These are phyloP conservation scores for Apiospora pterosperma DNA, from an alignment of 2,329 filamentous ascomycete species.

Conservation along the genomic window DNA sequence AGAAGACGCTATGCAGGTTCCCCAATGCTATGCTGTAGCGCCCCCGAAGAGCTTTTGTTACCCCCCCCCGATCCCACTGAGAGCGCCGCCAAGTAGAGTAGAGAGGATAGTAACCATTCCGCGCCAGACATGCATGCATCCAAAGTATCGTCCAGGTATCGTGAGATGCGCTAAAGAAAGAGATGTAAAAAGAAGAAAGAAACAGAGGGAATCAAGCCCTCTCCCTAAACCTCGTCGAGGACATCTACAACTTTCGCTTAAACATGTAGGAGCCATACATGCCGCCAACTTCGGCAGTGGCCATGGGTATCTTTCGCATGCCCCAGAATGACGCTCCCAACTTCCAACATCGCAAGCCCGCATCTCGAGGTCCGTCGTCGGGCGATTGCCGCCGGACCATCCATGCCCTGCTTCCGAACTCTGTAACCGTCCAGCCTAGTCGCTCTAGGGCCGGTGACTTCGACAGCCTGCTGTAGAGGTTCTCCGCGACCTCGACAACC, in stretches of 20 bases:
- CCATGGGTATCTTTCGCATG: conserved; percentile 89
- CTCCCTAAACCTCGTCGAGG: neutral
- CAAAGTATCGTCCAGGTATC: neutral
- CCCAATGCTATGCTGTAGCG: neutral
- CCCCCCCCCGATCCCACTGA: neutral
- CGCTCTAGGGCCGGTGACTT: conserved; percentile 59
- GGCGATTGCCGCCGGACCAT: conserved; percentile 54
- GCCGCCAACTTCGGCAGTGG: conserved; percentile 84
- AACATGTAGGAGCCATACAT: conserved; percentile 80
- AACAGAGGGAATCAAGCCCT: neutral
- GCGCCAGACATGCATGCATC: neutral
- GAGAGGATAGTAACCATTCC: neutral
- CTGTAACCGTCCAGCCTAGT: conserved; percentile 68
- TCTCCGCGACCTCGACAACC: conserved; percentile 71
- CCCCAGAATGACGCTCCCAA: conserved; percentile 84
- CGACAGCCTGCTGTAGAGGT: conserved; percentile 61
- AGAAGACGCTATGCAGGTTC: neutral
- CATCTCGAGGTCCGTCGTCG: conserved; percentile 42
- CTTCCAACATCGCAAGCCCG: conserved; percentile 68
- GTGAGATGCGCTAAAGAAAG: neutral
- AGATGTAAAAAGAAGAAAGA: neutral
- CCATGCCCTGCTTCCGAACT: conserved; percentile 65
- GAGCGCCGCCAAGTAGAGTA: neutral
- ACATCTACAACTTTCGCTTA: conserved; percentile 49
- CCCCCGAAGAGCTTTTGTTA: neutral